Base-by-base conservation (phyloP, 768 basidiomycete species). In the Phanerodontia chrysosporium region DNA sequence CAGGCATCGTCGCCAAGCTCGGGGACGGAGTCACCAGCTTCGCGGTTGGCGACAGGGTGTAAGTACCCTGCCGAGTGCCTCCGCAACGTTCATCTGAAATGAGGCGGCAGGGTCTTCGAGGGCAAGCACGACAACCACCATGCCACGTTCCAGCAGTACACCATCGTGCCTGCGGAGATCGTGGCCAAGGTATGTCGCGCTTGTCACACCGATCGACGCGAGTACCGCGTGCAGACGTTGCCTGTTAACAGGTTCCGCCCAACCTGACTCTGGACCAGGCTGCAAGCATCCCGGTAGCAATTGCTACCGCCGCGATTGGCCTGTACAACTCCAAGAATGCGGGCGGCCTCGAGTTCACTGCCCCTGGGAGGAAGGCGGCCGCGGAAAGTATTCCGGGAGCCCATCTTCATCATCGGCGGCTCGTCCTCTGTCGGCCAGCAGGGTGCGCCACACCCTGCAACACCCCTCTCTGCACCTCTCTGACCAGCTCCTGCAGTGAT, bases 1-100 rank as follows among this genome's bases (percentile, higher is more conserved):
- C 78, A 6, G 78, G 80, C 18, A 68, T 67, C 22, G 71, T 78
- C 32, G 71, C 71, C 24, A 69, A 69, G 28, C 69, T 78, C n/a
- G 79, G 76, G 18, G 63, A 72, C n/a, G 72, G 67, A 0, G 79
- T 80, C 1, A 68, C 70, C 3, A 56, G 64, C 22, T 69, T 78
- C 55, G 69, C 67, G 30, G 67, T 70, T n/a, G 78, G 77, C 4
- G 76, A 74, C 58, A 71, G 64, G 54, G 70, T 78, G 73, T 74
- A 44, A 59, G 73, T 65, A 4, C 30, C 16, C 6, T n/a, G 27
- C n/a, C 1, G 3, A 35, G 9, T 2, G 16, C 13, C 18, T 2
- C 18, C 3, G 14, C 3, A 21, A 21, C 35, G 2, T 4, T 5
- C 10, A 9, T 5, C 21, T 51, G n/a, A n/a, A n/a, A 32, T 18